Evolutionary conservation across 2,329 filamentous ascomycete genomes (phyloP).

Genomic region (Clathrospora elynae): DNA sequence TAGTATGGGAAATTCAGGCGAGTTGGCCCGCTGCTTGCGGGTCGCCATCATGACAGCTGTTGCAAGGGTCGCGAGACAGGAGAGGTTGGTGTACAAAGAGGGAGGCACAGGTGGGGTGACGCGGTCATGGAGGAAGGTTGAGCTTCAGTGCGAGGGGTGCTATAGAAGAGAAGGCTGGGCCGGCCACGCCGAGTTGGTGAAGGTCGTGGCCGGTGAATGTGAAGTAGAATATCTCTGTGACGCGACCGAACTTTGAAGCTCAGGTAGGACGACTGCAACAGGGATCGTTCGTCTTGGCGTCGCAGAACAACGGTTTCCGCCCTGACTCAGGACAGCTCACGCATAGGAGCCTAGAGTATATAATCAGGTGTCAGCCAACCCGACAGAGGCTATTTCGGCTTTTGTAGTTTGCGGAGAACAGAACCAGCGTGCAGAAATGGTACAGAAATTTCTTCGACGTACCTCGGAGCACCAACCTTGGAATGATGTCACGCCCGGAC

Average conservation of each 20-base stretch:
- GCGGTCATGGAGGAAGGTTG: constrained; percentile 34
- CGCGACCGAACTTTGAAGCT: constrained; percentile 32
- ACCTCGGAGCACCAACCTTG: constrained; percentile 34
- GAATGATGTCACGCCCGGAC: constrained; percentile 36
- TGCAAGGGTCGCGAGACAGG: constrained; percentile 39
- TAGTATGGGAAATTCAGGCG: constrained; percentile 61
- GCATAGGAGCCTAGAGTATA: constrained; percentile 6
- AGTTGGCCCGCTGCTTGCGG: constrained; percentile 37
- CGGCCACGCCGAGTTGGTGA: constrained; percentile 35
- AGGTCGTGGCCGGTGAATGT: constrained; percentile 30
- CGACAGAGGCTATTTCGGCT: constrained; percentile 3
- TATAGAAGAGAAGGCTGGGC: constrained; percentile 18
- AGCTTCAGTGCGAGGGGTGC: constrained; percentile 12
- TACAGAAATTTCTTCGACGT: constrained; percentile 22
- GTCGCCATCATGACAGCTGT: constrained; percentile 40
- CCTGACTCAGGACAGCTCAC: constrained; percentile 17
- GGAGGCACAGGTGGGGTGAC: constrained; percentile 34
- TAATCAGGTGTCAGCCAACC: constrained; percentile 11
- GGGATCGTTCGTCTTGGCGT: constrained; percentile 23
- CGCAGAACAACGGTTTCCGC: constrained; percentile 26
- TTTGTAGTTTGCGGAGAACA: constrained; percentile 4
- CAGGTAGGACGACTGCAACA: constrained; percentile 23
- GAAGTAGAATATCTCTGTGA: constrained; percentile 38
- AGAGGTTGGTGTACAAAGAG: constrained; percentile 36
- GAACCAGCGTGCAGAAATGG: not conserved